Base-by-base conservation (phyloP, 768 basidiomycete genomes). In the Pleurotus salmoneostramineus region DNA sequence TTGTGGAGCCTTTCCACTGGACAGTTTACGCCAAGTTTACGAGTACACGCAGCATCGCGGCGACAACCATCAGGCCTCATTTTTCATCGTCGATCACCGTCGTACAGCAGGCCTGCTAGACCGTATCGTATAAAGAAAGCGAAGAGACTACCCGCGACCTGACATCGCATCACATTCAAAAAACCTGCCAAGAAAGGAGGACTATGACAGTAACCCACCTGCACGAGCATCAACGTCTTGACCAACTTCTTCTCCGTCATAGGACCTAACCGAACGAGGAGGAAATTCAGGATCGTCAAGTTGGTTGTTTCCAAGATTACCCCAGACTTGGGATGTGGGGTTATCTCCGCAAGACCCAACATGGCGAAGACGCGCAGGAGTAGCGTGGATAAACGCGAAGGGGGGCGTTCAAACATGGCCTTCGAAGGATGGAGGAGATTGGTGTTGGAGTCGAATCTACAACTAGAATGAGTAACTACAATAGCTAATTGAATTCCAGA, bases 121-220 rank as follows among this genome's bases (percentile, higher is more conserved):
- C 95, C 95, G 65, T 99, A 98, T 64, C 96, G 80, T 34, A 98
- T 82, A 17, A 80, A 75, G 69, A 98, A 98, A 6, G 93, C 97
- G 7, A 91, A 56, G 3, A 83, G 64, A 70, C 93, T 97, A 46
- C 95, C 91, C 7, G 77, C 73, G 59, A 88, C 70, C 89, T 94
- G 58, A 48, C 57, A 57, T 35, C 37, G n/a, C 15, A 50, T 15
- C 60, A 32, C 8, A 35, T 31, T 56, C 50, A 52, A 43, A 34
- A 36, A 40, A 14, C 7, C 12, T 50, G 48, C 50, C 61, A 17
- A 58, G 56, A 40, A 6, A 49, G 45, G 7, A 52, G 47, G 36
- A 17, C 48, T 36, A 45, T 42, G 40, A 17, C 8, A 58, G 17
- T 59, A 48, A 65, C 72, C 61, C 51, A 89, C 88, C 80, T 98